Conservation (phyloP, 1,284 basidiomycete genomes). For the Coniferiporia sulphurascens region DNA sequence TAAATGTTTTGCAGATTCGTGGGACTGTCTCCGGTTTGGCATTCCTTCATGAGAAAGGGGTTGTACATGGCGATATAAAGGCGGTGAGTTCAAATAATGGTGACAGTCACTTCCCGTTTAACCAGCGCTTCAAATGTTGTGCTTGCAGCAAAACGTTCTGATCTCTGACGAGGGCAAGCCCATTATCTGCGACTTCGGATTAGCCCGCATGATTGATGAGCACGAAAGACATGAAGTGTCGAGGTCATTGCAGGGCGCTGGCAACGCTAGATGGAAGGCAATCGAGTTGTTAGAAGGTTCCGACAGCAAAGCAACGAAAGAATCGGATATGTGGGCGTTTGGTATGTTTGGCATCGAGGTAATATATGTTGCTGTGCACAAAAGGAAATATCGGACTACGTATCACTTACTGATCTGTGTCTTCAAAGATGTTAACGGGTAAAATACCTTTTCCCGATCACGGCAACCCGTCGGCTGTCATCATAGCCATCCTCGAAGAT, state of each 20-base stretch:
- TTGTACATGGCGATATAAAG: conserved; percentile 13
- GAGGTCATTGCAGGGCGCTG: background rate
- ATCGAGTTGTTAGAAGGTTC: conserved; percentile 2
- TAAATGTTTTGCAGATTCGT: background rate
- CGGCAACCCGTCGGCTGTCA: too few relatives aligned
- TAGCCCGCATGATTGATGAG: conserved; percentile 9
- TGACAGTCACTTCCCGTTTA: background rate
- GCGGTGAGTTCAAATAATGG: background rate
- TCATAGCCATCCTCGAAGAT: background rate
- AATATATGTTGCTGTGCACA: background rate
- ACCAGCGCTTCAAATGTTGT: background rate
- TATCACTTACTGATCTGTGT: background rate
- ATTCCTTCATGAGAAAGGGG: conserved; percentile 10
- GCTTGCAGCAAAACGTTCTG: conserved; percentile 17
- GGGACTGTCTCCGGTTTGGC: conserved; percentile 6
- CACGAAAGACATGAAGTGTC: background rate
- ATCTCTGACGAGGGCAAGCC: conserved; percentile 16
- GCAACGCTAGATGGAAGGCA: conserved; percentile 7
- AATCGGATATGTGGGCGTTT: conserved; percentile 18
- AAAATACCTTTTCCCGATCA: conserved; percentile 1
- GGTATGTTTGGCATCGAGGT: conserved; percentile 15
- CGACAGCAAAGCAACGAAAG: background rate
- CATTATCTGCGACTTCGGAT: conserved; percentile 17
- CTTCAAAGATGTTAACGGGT: conserved; percentile 4
- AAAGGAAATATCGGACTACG: background rate